Conservation (phyloP, 2,329 filamentous ascomycete genomes). For the Gremmenia infestans region DNA sequence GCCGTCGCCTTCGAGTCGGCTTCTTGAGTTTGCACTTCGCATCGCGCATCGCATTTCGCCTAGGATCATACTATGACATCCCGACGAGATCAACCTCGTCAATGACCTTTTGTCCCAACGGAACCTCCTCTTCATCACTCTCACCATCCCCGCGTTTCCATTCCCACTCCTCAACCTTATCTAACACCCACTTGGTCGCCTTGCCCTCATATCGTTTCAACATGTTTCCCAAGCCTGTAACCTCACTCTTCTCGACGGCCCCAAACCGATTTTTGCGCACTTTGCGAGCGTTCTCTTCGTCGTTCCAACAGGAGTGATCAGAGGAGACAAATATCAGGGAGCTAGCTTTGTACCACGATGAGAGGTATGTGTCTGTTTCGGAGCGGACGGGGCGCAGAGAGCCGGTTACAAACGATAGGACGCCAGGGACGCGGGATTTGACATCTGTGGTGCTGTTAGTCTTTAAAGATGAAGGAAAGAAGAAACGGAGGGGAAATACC, state of each 20-base stretch:
- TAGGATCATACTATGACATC: no score
- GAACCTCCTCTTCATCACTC: slow-evolving; percentile 7
- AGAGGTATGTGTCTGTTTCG: slow-evolving; percentile 67
- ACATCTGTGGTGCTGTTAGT: slow-evolving; percentile 43
- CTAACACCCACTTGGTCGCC: slow-evolving; percentile 6
- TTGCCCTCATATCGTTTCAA: slow-evolving; percentile 5
- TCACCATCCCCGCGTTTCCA: slow-evolving; percentile 6
- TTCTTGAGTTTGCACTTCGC: no score
- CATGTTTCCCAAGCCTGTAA: slow-evolving; percentile 52
- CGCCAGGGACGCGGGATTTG: slow-evolving; percentile 61
- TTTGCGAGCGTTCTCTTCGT: slow-evolving; percentile 54
- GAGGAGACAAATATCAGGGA: slow-evolving; percentile 74
- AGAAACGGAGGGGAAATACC: slow-evolving; percentile 41
- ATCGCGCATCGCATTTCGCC: no score
- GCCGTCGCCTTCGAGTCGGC: no score
- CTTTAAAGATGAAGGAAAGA: slow-evolving; percentile 1
- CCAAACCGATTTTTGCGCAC: slow-evolving; percentile 58
- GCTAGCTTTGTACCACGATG: slow-evolving; percentile 77
- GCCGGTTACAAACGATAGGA: slow-evolving; percentile 78
- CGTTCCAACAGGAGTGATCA: slow-evolving; percentile 71
- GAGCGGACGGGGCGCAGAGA: slow-evolving; percentile 73
- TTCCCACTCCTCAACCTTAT: slow-evolving; percentile 10
- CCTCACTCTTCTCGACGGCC: slow-evolving; percentile 47
- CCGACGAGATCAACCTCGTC: no score
- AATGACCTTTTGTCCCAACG: neutral